phyloP scores from a whole-genome alignment of 805 yeast genomes.

The Yarrowia sp. region DNA sequence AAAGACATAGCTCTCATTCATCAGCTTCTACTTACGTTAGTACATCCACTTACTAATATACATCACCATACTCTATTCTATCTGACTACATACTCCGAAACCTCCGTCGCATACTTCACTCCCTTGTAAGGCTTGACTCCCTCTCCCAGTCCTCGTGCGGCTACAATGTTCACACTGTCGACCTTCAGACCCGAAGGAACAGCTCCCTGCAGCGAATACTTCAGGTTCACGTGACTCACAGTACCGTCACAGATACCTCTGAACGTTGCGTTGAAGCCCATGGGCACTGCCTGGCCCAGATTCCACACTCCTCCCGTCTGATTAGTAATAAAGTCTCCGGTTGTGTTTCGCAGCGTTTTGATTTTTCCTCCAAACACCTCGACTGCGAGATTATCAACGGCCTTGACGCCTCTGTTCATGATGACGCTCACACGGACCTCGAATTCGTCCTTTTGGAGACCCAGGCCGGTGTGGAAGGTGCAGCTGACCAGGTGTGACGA shows the following conservation, averaged over 20 bases:
- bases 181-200: conserved; percentile 80
- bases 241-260: conserved; percentile 52
- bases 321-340: conserved; percentile 73
- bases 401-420: conserved; percentile 55
- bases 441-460: conserved; percentile 62
- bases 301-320: conserved; percentile 72
- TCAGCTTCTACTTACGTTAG: too few species aligned
- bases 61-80: conserved; percentile 35
- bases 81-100: conserved; percentile 65
- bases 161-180: conserved; percentile 63
- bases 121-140: conserved; percentile 86
- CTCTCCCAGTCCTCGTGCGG: conserved; percentile 64
- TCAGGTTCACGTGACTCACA: conserved; percentile 55
- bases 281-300: conserved; percentile 61
- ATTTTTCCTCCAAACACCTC: conserved; percentile 54
- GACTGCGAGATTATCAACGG: conserved; percentile 58
- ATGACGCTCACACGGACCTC: conserved; percentile 63
- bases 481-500: conserved; percentile 61
- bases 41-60: too few species aligned
- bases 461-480: conserved; percentile 62
- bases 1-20: too few species aligned
- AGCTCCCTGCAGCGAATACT: conserved; percentile 68
- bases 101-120: conserved; percentile 75
- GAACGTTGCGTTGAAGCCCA: conserved; percentile 72
- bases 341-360: conserved; percentile 68